Evolutionary conservation across 139 green algal genomes (phyloP).

Genomic region (Closterium sp.): DNA sequence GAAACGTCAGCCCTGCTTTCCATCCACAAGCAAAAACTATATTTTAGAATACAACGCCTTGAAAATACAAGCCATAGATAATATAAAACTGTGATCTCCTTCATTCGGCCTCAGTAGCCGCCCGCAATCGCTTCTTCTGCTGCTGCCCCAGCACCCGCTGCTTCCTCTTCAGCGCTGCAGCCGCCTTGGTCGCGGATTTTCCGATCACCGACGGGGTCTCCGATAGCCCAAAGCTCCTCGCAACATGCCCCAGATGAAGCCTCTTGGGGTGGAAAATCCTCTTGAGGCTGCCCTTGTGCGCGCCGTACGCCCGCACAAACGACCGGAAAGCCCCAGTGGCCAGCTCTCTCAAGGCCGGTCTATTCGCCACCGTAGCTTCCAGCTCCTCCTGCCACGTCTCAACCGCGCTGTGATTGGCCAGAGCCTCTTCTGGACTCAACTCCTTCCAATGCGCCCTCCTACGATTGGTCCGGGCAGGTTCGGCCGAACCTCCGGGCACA

Average conservation of each 20-base stretch:
- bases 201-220: conserved; percentile 56
- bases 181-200: conserved; percentile 33
- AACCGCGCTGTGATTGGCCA: neutral
- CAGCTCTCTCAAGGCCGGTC: neutral
- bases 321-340: conserved; percentile 77
- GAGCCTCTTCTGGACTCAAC: neutral
- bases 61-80: too few relatives aligned
- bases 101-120: neutral
- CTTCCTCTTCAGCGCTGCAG: neutral
- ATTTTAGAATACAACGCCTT: too few relatives aligned
- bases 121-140: neutral
- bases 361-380: neutral
- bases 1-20: too few relatives aligned
- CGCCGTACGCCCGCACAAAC: conserved; percentile 81
- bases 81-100: neutral
- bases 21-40: too few relatives aligned
- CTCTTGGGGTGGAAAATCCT: conserved; percentile 79
- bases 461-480: neutral
- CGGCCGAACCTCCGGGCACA: neutral
- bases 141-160: neutral
- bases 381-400: neutral
- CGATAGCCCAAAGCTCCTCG: conserved; percentile 78
- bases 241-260: conserved; percentile 92
- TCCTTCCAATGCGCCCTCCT: neutral
- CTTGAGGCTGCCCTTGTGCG: conserved; percentile 68